Conservation (phyloP, 1,139 yeast species). For the Pichia norvegensis region DNA sequence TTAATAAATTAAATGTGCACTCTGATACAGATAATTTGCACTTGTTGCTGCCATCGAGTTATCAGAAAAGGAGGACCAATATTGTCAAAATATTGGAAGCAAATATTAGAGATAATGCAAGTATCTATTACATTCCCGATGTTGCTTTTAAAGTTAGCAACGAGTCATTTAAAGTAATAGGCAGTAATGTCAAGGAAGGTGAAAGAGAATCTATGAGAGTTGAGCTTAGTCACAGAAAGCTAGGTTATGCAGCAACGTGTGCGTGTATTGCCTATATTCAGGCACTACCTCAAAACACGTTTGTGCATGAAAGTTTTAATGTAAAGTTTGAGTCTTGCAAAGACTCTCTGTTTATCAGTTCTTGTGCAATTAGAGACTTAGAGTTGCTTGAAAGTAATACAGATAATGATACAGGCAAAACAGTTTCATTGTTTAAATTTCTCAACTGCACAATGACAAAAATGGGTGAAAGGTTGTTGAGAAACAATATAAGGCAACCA, state of each 20-base stretch:
- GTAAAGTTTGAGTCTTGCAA: constrained; percentile 34
- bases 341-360: constrained; percentile 36
- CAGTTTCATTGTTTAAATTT: constrained; percentile 29
- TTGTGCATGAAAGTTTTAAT: constrained; percentile 27
- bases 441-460: constrained; percentile 31
- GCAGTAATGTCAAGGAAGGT: constrained; percentile 3
- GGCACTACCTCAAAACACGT: constrained; percentile 4
- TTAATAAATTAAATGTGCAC: constrained; percentile 34
- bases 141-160: constrained; percentile 1
- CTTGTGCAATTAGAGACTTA: constrained; percentile 30
- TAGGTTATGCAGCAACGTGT: constrained; percentile 31
- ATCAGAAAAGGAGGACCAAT: constrained; percentile 20
- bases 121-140: constrained; percentile 1
- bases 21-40: constrained; percentile 18
- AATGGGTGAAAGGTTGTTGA: constrained; percentile 38
- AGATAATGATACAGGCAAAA: constrained; percentile 23
- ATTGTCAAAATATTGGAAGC: constrained; percentile 32
- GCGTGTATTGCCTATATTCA: constrained; percentile 29
- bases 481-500: constrained; percentile 38
- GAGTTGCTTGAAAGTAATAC: constrained; percentile 33
- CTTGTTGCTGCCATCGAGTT: constrained; percentile 30
- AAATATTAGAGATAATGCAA: constrained; percentile 18
- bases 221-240: constrained; percentile 21
- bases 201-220: constrained; percentile 1
- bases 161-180: neutral